phyloP scores from a whole-genome alignment of 305 asterid species.

The Rubia peregrina region DNA sequence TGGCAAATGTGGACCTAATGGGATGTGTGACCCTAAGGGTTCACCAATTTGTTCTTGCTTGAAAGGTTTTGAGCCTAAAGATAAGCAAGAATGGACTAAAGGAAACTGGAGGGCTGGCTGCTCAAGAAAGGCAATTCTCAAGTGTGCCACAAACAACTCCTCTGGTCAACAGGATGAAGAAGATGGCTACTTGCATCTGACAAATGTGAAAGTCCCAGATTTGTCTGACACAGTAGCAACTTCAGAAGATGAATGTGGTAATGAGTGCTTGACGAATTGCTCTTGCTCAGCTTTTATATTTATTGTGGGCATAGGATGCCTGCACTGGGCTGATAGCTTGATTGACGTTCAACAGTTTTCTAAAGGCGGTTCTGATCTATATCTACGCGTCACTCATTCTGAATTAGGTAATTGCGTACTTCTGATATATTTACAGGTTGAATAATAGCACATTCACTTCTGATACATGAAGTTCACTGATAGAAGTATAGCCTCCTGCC shows the following conservation, averaged over 20 bases:
- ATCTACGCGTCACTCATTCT: background rate
- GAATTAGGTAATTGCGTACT: background rate
- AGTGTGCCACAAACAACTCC: background rate
- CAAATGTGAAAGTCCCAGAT: background rate
- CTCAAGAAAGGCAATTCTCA: background rate
- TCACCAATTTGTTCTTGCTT: background rate
- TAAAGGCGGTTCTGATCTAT: background rate
- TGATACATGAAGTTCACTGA: background rate
- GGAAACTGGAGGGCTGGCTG: background rate
- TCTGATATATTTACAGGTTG: background rate
- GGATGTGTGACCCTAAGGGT: background rate
- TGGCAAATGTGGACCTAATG: conserved; percentile 1
- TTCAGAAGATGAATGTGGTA: background rate
- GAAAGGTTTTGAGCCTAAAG: background rate
- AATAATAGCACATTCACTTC: background rate
- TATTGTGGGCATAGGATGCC: background rate
- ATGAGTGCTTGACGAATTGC: background rate
- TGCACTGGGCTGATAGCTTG: background rate
- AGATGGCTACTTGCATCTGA: background rate
- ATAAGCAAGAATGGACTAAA: background rate
- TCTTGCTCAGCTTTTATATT: background rate
- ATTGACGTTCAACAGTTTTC: background rate
- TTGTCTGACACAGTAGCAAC: background rate
- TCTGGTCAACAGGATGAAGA: background rate
- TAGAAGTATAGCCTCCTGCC: background rate